Percentiles rank a stretch among this genome's conserved stretches.
Conservation (phyloP, 2,329 filamentous ascomycete species). For the Talaromyces atroroseus region DNA sequence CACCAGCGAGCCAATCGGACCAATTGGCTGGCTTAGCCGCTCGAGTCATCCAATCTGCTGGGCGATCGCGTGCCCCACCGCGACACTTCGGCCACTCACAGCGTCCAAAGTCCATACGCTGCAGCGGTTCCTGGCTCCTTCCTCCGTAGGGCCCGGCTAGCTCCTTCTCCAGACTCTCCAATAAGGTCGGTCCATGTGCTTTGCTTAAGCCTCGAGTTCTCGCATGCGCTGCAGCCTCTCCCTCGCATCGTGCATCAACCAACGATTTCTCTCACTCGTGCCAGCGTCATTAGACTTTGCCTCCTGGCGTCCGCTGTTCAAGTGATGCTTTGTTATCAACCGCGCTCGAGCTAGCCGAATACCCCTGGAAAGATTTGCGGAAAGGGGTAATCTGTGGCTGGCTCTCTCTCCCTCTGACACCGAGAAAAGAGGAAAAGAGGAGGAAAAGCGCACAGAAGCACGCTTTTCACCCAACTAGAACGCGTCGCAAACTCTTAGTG, state of each 20-base stretch:
- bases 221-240: background rate
- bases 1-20: too few relatives aligned
- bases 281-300: background rate
- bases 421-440: background rate
- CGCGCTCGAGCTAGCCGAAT: constrained; percentile 1
- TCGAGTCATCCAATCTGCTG: too few relatives aligned
- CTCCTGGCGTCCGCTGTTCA: background rate
- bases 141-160: background rate
- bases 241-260: background rate
- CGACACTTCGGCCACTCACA: background rate
- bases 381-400: constrained; percentile 6
- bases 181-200: background rate
- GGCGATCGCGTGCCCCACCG: background rate
- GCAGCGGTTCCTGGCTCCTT: background rate
- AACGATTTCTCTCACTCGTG: background rate
- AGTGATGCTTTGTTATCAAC: constrained; percentile 2
- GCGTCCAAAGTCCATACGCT: too few relatives aligned
- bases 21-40: background rate
- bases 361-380: constrained; percentile 9
- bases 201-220: background rate
- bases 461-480: constrained; percentile 1
- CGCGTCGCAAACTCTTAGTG: background rate
- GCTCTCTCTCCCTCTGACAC: background rate
- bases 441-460: background rate
- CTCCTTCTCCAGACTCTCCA: background rate